phyloP scores from a whole-genome alignment of 768 basidiomycete species.

The Phanerodontia chrysosporium region DNA sequence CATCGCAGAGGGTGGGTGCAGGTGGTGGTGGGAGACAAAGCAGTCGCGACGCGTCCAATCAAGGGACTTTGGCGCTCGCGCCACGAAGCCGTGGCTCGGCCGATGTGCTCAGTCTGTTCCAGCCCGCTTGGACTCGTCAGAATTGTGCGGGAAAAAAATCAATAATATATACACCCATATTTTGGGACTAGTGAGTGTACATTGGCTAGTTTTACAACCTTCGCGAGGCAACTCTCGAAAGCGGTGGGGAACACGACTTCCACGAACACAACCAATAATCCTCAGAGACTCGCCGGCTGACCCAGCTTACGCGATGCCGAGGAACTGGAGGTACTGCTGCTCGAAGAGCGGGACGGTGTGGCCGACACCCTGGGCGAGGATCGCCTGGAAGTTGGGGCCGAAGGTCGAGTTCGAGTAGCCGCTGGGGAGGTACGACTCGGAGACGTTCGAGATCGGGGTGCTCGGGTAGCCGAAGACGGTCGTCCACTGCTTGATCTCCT shows the following conservation, averaged over 20 bases:
- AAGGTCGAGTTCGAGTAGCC: constrained; percentile 48
- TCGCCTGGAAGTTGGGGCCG: constrained; percentile 46
- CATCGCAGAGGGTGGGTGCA: constrained; percentile 10
- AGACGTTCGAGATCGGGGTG: constrained; percentile 34
- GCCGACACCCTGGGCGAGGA: constrained; percentile 41
- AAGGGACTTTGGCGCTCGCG: background rate
- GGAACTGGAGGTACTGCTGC: constrained; percentile 17
- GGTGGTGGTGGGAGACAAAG: background rate
- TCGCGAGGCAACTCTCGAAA: background rate
- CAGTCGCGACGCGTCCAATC: background rate
- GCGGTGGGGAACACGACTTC: background rate
- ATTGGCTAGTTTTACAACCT: background rate
- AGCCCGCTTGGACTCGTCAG: too few relatives aligned
- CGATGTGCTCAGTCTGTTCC: too few relatives aligned
- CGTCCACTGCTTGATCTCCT: constrained; percentile 55
- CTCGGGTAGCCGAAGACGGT: constrained; percentile 45
- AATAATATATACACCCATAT: too few relatives aligned
- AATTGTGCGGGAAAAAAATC: too few relatives aligned
- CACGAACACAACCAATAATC: background rate
- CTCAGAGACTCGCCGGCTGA: too few relatives aligned
- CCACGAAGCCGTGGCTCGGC: background rate
- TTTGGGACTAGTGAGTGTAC: background rate
- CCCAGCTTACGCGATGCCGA: constrained; percentile 15
- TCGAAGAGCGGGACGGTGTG: constrained; percentile 42
- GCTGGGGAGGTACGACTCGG: constrained; percentile 36